Evolutionary conservation across 345 rosid genomes (phyloP), one percentile per base, ranked within the genome.

Genomic region (Schrenkiella parvula): DNA sequence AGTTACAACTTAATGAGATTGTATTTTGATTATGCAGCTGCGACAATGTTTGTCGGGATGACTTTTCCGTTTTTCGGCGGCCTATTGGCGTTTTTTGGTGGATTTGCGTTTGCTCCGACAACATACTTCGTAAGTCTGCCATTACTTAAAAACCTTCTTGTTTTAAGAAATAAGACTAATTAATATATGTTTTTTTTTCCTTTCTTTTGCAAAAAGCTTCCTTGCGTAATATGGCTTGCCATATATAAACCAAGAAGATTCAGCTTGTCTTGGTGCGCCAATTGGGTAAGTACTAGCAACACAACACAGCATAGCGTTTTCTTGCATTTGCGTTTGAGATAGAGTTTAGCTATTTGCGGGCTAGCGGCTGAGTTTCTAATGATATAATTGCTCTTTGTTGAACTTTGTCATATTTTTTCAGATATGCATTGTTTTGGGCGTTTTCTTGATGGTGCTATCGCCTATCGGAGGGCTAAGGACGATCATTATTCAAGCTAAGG

Each of bases 71-170:
- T 89, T 85, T 87, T 89, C 38, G 83, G 85, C 6, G 91, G 86
- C 13, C 83, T 89, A 53, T 83, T 87, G 13, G 71, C 78, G 18
- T 89, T 87, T 66, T 87, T 89, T 11, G 96, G 96, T 52, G 92
- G 96, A 77, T 89, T 89, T 54, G 90, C 90, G 46, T 89, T 89
- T 75, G 96, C 93, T 18, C 93, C 93, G 17, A 89, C 96, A 12
- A 82, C 96, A 56, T 89, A 88, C 69, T 87, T 78, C 44, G 96
- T 89, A 82, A 86, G 92, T 41, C 12, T 28, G 21, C 14, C 34
- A 51, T 11, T 59, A 2, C 39, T 25, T 23, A 3, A n/a, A 56
- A 60, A 11, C 25, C 1, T 14, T 26, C 56, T 0, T 48, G 23
- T 41, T 25, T 14, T 4, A 64, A 19, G 26, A 43, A 46, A 46